Evolutionary conservation across 1,284 basidiomycete genomes (phyloP), one percentile per base, ranked within the genome.

Genomic region (Pseudozyma pruni): DNA sequence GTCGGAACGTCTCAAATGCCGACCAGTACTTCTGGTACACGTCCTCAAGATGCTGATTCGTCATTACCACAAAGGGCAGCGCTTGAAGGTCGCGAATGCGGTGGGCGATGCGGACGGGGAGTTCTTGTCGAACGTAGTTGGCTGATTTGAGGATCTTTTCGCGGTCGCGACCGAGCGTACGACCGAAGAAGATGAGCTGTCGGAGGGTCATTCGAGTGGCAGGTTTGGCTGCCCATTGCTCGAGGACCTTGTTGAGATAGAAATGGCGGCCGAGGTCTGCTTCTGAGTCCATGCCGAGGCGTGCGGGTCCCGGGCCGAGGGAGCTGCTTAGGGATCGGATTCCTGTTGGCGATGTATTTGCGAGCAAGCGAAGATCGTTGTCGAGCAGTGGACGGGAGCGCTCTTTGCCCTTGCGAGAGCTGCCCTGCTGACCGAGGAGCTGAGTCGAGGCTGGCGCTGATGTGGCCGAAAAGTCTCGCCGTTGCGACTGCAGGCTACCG

Each of bases 51-150:
- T 90, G 88, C 76, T 92, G 90, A 70, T 94, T 91, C 4, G 90
- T 92, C 50, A 94, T 92, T 9, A 93, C 92, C 23, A 92, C 88
- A 79, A 91, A 94, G 0, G 93, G 93, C 35, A 95, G 84, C 2
- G 89, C 85, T 83, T 95, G 93, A 72, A 95, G 85, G 77, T 95
- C 93, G 57, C 91, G 87, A 61, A 95, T 85, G 39, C 93, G 87
- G 82, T 94, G 93, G 4, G 92, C 90, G 79, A 95, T 90, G 42
- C 93, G 88, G 14, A 93, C 89, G 13, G 93, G 91, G 8, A 95
- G 84, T 79, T 95, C 93, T 13, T 90, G 90, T 43, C 92, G 88
- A 31, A 95, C 91, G 83, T 93, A 93, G 83, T 94, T 93, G 66
- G 91, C 92, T 64, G 89, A 91, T 53, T 73, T 80, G 20, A 79